Conservation (phyloP, 75 land plant genomes). For the Larix kaempferi region DNA sequence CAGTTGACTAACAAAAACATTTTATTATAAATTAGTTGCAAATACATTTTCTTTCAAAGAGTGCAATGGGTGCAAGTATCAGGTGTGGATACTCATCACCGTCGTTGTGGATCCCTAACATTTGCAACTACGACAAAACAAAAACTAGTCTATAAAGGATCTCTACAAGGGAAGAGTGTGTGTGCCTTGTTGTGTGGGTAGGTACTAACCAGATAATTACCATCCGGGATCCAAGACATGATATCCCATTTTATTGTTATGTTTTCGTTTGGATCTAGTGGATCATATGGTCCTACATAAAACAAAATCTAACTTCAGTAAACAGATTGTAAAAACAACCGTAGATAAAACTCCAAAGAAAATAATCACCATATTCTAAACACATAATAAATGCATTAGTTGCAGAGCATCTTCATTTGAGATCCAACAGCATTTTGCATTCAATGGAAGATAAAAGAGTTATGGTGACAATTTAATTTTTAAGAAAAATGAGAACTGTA, state of each 20-base stretch:
- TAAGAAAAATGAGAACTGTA: no score
- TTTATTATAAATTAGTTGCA: no score
- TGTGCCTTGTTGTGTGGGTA: conserved; percentile 8
- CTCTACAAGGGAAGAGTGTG: no score
- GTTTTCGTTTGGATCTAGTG: conserved; percentile 57
- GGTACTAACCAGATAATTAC: conserved; percentile 48
- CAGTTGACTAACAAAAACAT: no score
- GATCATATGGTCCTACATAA: conserved; percentile 52
- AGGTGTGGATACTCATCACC: no score
- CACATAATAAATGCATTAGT: neutral
- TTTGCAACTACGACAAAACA: no score
- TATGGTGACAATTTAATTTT: neutral
- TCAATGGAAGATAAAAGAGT: neutral
- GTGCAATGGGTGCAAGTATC: no score
- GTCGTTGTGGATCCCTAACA: no score
- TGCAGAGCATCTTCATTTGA: neutral
- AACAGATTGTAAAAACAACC: neutral
- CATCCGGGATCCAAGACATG: conserved; percentile 53
- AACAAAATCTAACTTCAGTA: neutral
- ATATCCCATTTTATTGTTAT: conserved; percentile 71
- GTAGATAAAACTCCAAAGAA: neutral
- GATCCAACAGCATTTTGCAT: conserved; percentile 3
- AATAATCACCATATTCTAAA: neutral
- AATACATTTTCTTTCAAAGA: no score
- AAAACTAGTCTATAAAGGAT: no score